Evolutionary conservation across 805 yeast genomes (phyloP).

Genomic region (Nakazawaea holstii): DNA sequence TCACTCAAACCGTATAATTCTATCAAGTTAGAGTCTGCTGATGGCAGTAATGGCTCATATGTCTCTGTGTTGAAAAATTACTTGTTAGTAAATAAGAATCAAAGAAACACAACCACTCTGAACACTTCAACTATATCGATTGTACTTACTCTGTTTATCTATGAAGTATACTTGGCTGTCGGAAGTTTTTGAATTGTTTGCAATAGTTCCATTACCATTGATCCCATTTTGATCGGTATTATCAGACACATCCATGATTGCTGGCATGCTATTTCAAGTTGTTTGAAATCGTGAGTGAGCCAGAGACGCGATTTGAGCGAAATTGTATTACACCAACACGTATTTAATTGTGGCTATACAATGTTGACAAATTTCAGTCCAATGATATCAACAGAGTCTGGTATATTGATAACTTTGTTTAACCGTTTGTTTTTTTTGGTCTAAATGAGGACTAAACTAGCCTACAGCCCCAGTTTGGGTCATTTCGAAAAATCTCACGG

Average conservation of each 20-base stretch:
- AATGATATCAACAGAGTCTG: too few relatives aligned
- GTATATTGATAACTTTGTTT: background rate
- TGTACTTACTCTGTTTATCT: slow-evolving; percentile 19
- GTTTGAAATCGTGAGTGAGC: background rate
- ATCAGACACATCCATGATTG: background rate
- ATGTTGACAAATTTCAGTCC: too few relatives aligned
- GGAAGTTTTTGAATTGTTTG: background rate
- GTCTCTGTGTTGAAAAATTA: slow-evolving; percentile 16
- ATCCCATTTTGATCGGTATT: background rate
- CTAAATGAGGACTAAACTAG: too few relatives aligned
- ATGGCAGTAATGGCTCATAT: slow-evolving; percentile 47
- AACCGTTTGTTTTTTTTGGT: too few relatives aligned
- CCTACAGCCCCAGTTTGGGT: background rate
- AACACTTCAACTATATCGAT: too few relatives aligned
- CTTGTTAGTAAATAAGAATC: slow-evolving; percentile 11
- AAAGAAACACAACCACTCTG: background rate
- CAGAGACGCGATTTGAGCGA: background rate
- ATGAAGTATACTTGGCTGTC: slow-evolving; percentile 20
- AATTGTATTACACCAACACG: too few relatives aligned
- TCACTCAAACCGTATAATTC: slow-evolving; percentile 60
- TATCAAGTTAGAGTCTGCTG: slow-evolving; percentile 71
- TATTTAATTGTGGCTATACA: too few relatives aligned
- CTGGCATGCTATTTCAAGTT: slow-evolving; percentile 1
- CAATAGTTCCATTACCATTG: background rate
- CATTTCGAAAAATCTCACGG: background rate